A percentile compares a stretch with the other conserved stretches of the same genome.
Evolutionary conservation across 1,284 basidiomycete genomes (phyloP).

Genomic region (Leccinum subrobustum): DNA sequence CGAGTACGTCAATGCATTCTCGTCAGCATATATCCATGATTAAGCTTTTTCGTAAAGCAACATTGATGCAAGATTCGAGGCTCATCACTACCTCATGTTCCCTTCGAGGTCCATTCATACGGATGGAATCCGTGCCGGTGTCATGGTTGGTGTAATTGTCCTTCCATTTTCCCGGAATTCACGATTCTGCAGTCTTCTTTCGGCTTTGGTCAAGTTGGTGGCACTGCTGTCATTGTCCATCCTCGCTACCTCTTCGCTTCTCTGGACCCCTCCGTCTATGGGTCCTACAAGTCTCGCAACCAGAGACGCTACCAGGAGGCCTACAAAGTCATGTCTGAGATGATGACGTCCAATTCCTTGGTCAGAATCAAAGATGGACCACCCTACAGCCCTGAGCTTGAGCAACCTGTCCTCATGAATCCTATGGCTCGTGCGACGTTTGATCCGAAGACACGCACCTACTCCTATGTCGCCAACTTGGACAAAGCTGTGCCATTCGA

Average conservation of each 20-base stretch:
- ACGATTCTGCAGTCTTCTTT: conserved; percentile 74
- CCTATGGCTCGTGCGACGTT: conserved; percentile 86
- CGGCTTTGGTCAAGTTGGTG: conserved; percentile 99
- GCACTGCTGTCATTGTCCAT: conserved; percentile 85
- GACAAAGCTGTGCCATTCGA: conserved; percentile 54
- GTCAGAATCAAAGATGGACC: conserved; percentile 96
- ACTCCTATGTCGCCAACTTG: conserved; percentile 72
- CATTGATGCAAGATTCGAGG: conserved; percentile 89
- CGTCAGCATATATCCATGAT: conserved; percentile 21
- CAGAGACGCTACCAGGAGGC: conserved; percentile 68
- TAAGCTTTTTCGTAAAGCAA: conserved; percentile 53
- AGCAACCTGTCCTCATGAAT: conserved; percentile 89
- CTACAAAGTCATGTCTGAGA: conserved; percentile 93
- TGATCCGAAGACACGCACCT: conserved; percentile 83
- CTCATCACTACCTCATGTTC: conserved; percentile 93
- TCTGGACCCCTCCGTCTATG: conserved; percentile 72
- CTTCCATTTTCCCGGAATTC: not conserved
- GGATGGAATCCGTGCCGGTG: conserved; percentile 86
- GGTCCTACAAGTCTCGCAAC: conserved; percentile 74
- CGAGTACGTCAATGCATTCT: conserved; percentile 57
- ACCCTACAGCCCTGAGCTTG: conserved; percentile 87
- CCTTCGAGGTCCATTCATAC: conserved; percentile 95
- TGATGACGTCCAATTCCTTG: conserved; percentile 91
- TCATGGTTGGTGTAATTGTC: conserved; percentile 59
- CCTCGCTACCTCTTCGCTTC: conserved; percentile 90